Conservation (phyloP, 2,329 filamentous ascomycete genomes). For the Aspergillus vadensis region DNA sequence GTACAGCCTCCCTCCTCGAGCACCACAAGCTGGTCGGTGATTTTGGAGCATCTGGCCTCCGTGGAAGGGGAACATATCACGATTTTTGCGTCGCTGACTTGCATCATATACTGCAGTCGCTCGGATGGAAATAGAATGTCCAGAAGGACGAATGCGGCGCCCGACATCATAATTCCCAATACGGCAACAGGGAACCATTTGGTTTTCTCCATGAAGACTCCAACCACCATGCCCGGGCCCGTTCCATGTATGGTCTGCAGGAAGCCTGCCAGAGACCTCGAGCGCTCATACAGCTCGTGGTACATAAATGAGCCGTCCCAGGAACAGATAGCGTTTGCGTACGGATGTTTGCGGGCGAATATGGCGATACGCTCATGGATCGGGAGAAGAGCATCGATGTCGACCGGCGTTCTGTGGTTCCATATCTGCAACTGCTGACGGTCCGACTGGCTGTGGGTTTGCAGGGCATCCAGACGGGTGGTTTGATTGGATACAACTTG, state of each 20-base stretch:
- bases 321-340: conserved; percentile 14
- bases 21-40: too few species aligned
- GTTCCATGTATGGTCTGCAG: background rate
- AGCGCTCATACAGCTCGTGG: too few species aligned
- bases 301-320: conserved; percentile 11
- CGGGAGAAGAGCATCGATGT: background rate
- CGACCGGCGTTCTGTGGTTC: background rate
- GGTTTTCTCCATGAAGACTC: background rate
- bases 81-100: too few species aligned
- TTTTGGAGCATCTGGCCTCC: too few species aligned
- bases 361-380: background rate
- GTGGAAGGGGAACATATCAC: too few species aligned
- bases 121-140: background rate
- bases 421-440: too few species aligned
- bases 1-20: too few species aligned
- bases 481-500: too few species aligned
- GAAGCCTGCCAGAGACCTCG: too few species aligned
- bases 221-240: conserved; percentile 2
- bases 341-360: conserved; percentile 24
- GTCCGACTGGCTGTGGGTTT: too few species aligned
- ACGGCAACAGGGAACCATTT: background rate
- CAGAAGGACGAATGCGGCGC: conserved; percentile 14
- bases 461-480: too few species aligned
- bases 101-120: too few species aligned
- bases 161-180: conserved; percentile 13